phyloP scores from a whole-genome alignment of 192 early-diverging fungal species.

The Entrophospora sp. region DNA sequence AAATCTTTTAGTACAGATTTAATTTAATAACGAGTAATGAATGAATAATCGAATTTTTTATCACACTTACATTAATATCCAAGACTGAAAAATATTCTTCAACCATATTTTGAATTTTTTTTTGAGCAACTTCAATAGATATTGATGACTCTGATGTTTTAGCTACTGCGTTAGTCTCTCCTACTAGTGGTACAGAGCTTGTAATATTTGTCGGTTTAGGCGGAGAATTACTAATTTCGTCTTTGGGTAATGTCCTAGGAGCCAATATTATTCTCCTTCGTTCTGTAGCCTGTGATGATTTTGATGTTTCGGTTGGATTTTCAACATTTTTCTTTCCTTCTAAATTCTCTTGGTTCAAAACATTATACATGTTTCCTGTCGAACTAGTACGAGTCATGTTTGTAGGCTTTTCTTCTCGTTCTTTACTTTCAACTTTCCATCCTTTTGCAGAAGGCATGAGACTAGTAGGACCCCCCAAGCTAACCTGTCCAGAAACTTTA shows the following conservation, averaged over 20 bases:
- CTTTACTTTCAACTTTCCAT: conserved; percentile 40
- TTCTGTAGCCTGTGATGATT: conserved; percentile 9
- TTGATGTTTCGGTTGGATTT: background rate
- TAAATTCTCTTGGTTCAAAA: conserved; percentile 29
- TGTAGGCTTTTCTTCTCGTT: conserved; percentile 33
- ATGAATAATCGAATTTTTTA: conserved; percentile 30
- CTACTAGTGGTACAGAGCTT: conserved; percentile 31
- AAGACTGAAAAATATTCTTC: conserved; percentile 19
- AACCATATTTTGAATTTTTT: conserved; percentile 28
- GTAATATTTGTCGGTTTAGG: conserved; percentile 21
- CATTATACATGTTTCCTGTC: conserved; percentile 37
- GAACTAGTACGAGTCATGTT: conserved; percentile 32
- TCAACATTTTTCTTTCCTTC: conserved; percentile 24
- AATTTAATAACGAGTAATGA: conserved; percentile 9
- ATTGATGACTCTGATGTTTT: conserved; percentile 28
- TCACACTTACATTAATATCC: conserved; percentile 27
- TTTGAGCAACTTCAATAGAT: conserved; percentile 16
- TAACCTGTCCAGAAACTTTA: conserved; percentile 36
- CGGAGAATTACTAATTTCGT: conserved; percentile 9
- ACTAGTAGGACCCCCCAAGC: conserved; percentile 35
- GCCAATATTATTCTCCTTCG: conserved; percentile 7
- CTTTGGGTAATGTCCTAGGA: background rate
- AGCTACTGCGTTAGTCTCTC: no score
- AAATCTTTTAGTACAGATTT: conserved; percentile 51
- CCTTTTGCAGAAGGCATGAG: conserved; percentile 33